Evolutionary conservation across 1,284 basidiomycete species (phyloP), one percentile per base, ranked within the genome.

Genomic region (Chalciporus sp.): DNA sequence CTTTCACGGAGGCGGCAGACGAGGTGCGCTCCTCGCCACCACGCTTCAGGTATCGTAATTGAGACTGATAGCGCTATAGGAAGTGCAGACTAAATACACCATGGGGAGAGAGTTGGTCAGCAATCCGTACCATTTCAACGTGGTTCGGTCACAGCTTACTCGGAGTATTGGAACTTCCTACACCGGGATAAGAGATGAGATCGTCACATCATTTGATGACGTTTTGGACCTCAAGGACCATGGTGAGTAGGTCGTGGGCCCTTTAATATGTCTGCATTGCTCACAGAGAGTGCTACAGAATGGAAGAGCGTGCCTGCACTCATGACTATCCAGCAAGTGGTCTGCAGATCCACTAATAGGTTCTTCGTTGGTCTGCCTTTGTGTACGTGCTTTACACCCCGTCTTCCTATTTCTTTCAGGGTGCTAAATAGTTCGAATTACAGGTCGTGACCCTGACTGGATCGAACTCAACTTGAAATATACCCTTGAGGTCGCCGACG

Each of bases 391-490:
- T 39, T 47, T n/a, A 14, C 33, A 4, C 33, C 14, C 19, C 6
- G 4, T 5, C 14, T 26, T 35, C 8, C 37, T 17, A 10, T 27
- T 8, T 29, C 17, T 16, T 17, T 14, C 8, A 28, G 7, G 33
- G 46, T 39, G 28, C 39, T 20, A 43, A 42, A 23, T 23, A 23
- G 2, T 23, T 23, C 23, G 28, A 35, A 8, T 28, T 7, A 19
- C 19, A 78, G 79, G 78, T 59, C 66, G 74, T 26, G 51, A 78
- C 46, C 59, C 58, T 10, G 74, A 72, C 19, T 78, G 66, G 49
- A 56, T 64, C 33, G 58, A 64, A 19, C 59, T 77, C n/a, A 73
- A 66, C 46, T 65, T 72, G 8, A 45, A 64, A 9, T 72, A 68
- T 51, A 67, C 76, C 0, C 28, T 70, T 12, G 67, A 72, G 43